Conservation (phyloP, 2,329 filamentous ascomycete genomes). For the Fusarium subglutinans region DNA sequence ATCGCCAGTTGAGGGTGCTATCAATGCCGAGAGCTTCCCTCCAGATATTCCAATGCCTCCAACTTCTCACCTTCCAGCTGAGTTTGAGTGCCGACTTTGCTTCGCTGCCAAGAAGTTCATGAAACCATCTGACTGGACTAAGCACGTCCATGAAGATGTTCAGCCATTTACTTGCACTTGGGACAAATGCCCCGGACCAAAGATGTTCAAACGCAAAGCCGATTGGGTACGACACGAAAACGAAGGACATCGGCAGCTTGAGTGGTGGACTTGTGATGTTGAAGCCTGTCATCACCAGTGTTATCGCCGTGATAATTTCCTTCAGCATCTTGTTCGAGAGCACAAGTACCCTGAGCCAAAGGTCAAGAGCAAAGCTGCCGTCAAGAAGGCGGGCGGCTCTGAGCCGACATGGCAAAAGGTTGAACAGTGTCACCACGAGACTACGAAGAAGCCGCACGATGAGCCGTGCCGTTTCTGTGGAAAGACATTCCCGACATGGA, state of each 20-base stretch:
- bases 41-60: conserved; percentile 84
- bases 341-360: conserved; percentile 88
- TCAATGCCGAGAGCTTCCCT: conserved; percentile 80
- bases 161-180: conserved; percentile 95
- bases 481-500: conserved; percentile 83
- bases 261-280: conserved; percentile 89
- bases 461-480: conserved; percentile 91
- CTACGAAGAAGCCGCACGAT: conserved; percentile 69
- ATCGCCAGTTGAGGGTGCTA: conserved; percentile 73
- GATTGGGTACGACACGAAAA: conserved; percentile 97
- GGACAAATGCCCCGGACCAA: conserved; percentile 81
- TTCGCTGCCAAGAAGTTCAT: conserved; percentile 85
- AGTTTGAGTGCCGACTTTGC: conserved; percentile 90
- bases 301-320: conserved; percentile 90
- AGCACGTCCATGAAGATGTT: conserved; percentile 93
- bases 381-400: conserved; percentile 64
- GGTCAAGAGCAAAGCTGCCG: conserved; percentile 75
- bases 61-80: conserved; percentile 78
- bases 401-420: conserved; percentile 81
- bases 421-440: conserved; percentile 79
- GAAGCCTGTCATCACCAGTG: conserved; percentile 84
- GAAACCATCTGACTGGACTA: conserved; percentile 96
- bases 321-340: conserved; percentile 90
- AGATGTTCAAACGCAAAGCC: conserved; percentile 94
- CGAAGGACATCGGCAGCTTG: conserved; percentile 86